Evolutionary conservation across 306 rosid genomes (phyloP).

Genomic region (Spatholobus suberectus): DNA sequence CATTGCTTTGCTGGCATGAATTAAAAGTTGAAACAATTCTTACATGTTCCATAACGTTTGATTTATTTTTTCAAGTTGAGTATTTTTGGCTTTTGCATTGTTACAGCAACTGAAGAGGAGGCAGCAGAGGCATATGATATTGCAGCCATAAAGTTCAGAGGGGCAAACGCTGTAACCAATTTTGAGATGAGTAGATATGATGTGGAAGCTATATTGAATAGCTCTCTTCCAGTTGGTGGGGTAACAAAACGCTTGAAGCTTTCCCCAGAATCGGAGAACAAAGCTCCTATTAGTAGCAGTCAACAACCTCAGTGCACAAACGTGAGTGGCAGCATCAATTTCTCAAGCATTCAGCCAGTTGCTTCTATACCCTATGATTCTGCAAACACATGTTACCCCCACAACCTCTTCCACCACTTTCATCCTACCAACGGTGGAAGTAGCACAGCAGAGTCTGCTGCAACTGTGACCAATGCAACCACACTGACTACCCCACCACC

Average conservation of each 20-base stretch:
- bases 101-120: constrained; percentile 88
- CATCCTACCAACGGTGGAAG: constrained; percentile 39
- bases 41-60: background rate
- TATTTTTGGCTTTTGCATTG: background rate
- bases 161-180: constrained; percentile 77
- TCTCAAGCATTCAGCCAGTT: constrained; percentile 56
- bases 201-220: constrained; percentile 62
- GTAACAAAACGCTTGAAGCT: constrained; percentile 78
- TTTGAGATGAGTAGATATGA: constrained; percentile 84
- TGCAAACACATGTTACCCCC: constrained; percentile 56
- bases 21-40: background rate
- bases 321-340: constrained; percentile 57
- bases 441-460: constrained; percentile 33
- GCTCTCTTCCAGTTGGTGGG: constrained; percentile 76
- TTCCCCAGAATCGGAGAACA: constrained; percentile 63
- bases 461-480: constrained; percentile 26
- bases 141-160: constrained; percentile 90
- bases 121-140: constrained; percentile 97
- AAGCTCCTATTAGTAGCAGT: constrained; percentile 36
- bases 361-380: constrained; percentile 55
- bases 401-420: constrained; percentile 56
- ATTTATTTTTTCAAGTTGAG: background rate
- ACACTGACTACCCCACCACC: constrained; percentile 48
- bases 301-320: constrained; percentile 45
- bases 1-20: background rate